These are phyloP conservation scores for Abrus pulchellus DNA, from an alignment of 306 rosid species.

Conservation along the genomic window DNA sequence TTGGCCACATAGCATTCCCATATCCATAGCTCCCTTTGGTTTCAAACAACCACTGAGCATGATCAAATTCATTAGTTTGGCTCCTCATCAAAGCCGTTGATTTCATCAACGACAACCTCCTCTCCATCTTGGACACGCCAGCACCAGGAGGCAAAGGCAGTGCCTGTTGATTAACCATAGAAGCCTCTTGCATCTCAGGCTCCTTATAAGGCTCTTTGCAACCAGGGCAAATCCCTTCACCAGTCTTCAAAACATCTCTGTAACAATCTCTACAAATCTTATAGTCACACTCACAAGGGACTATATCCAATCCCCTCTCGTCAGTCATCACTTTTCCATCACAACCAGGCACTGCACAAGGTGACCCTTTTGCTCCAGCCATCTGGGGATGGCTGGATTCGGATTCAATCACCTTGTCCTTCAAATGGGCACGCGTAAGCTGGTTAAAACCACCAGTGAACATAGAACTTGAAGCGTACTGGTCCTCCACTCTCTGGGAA, in stretches of 20 bases:
- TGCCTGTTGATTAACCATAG: constrained; percentile 22
- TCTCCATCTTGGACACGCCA: constrained; percentile 62
- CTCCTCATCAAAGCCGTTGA: constrained; percentile 56
- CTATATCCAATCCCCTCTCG: constrained; percentile 71
- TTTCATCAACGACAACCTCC: constrained; percentile 65
- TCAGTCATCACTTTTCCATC: constrained; percentile 68
- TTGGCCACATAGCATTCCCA: constrained; percentile 86
- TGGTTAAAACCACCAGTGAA: constrained; percentile 77
- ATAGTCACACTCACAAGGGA: constrained; percentile 70
- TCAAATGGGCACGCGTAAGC: constrained; percentile 69
- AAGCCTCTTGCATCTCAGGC: constrained; percentile 31
- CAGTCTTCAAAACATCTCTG: constrained; percentile 59
- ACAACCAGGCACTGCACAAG: constrained; percentile 67
- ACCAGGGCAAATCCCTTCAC: constrained; percentile 72
- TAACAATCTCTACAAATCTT: constrained; percentile 79
- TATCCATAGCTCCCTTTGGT: constrained; percentile 78
- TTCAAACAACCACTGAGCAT: constrained; percentile 69
- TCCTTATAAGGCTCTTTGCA: constrained; percentile 63
- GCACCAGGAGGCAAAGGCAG: constrained; percentile 49
- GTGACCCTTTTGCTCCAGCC: constrained; percentile 70
- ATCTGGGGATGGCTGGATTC: constrained; percentile 76
- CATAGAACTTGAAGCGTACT: constrained; percentile 70
- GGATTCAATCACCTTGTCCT: constrained; percentile 71
- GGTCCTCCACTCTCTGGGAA: constrained; percentile 75
- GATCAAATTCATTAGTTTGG: constrained; percentile 65